Evolutionary conservation across 345 rosid species (phyloP).

Genomic region (Luvunga scandens): DNA sequence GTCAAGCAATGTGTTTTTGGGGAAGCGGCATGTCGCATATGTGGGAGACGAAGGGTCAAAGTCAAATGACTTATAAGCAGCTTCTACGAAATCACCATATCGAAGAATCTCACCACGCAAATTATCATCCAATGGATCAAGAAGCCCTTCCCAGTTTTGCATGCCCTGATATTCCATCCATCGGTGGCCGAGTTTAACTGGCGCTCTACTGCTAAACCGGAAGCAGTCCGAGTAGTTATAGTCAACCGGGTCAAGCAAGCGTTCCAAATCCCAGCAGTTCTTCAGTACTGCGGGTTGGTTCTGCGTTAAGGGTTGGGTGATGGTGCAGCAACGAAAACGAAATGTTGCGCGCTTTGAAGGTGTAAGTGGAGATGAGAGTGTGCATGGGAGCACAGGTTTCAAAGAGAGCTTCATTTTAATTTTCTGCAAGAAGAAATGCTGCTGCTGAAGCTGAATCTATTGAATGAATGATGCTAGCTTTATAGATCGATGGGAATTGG

Average conservation of each 20-base stretch:
- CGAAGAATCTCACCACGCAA: constrained; percentile 76
- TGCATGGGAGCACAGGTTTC: constrained; percentile 23
- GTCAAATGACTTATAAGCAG: constrained; percentile 75
- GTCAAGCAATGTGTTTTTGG: constrained; percentile 50
- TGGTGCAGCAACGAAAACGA: constrained; percentile 9
- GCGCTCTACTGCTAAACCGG: constrained; percentile 1
- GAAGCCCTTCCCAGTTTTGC: constrained; percentile 61
- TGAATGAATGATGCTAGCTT: neutral
- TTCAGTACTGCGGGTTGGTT: neutral
- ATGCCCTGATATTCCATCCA: constrained; percentile 69
- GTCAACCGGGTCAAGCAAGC: constrained; percentile 44
- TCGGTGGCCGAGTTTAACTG: constrained; percentile 25
- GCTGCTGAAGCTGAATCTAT: too few species aligned
- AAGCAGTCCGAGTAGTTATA: neutral
- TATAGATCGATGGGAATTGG: too few species aligned
- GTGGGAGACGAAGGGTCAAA: constrained; percentile 67
- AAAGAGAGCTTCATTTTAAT: constrained; percentile 21
- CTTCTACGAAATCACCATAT: constrained; percentile 77
- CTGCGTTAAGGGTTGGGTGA: constrained; percentile 13
- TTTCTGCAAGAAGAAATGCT: neutral
- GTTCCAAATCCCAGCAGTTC: constrained; percentile 37
- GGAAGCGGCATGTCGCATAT: constrained; percentile 55
- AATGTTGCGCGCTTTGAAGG: neutral
- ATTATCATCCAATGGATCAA: constrained; percentile 83
- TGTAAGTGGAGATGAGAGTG: constrained; percentile 4